phyloP scores from a whole-genome alignment of 352 stramenopile genomes.

The Phytophthora rubi region DNA sequence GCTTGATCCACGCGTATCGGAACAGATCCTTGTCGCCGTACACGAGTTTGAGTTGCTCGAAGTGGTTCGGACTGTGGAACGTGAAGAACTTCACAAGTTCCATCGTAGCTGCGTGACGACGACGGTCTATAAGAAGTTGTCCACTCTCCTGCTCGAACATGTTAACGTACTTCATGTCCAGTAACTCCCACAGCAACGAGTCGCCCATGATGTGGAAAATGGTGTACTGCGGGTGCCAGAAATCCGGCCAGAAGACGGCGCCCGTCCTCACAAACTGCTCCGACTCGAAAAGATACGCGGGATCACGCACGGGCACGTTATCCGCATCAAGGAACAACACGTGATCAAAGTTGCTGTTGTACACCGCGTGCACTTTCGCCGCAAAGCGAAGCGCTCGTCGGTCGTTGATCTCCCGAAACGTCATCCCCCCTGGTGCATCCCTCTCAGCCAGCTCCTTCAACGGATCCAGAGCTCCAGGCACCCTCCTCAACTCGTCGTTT shows the following conservation, averaged over 20 bases:
- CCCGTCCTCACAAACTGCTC: conserved; percentile 46
- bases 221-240: conserved; percentile 62
- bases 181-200: conserved; percentile 57
- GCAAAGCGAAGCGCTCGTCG: conserved; percentile 48
- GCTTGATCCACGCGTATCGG: conserved; percentile 61
- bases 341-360: conserved; percentile 49
- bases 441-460: conserved; percentile 30
- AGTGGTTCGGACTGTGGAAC: conserved; percentile 40
- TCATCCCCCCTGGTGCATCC: conserved; percentile 29
- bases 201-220: conserved; percentile 69
- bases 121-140: conserved; percentile 55
- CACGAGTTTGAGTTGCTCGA: conserved; percentile 46
- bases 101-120: conserved; percentile 40
- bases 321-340: conserved; percentile 66
- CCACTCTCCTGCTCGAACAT: conserved; percentile 79
- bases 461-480: conserved; percentile 12
- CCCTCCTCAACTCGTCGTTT: conserved; percentile 27
- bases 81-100: conserved; percentile 51
- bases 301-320: conserved; percentile 54
- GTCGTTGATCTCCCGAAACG: conserved; percentile 36
- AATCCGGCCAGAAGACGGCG: conserved; percentile 76
- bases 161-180: conserved; percentile 53
- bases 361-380: conserved; percentile 56
- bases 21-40: conserved; percentile 72
- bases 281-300: conserved; percentile 53